These are phyloP conservation scores for Apiospora marii DNA, from an alignment of 2,329 filamentous ascomycete species.

Conservation along the genomic window DNA sequence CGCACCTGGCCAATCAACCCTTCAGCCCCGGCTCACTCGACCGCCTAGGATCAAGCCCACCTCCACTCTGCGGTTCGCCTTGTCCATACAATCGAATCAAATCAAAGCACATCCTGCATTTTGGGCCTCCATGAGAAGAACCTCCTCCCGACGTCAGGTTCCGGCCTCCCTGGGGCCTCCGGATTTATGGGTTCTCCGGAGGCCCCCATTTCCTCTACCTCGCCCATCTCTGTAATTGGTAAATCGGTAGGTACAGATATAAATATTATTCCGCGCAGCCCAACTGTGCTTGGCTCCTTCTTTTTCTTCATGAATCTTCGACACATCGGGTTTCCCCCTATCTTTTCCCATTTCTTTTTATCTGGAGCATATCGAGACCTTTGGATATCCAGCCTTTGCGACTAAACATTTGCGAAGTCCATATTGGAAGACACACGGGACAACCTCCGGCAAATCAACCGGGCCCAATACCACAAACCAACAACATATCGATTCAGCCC, in stretches of 20 bases:
- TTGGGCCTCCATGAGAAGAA: conserved; percentile 1
- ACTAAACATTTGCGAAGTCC: background rate
- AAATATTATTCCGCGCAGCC: background rate
- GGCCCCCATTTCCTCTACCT: background rate
- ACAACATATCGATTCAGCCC: too few relatives aligned
- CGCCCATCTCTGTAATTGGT: background rate
- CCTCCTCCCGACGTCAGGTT: background rate
- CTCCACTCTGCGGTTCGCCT: background rate
- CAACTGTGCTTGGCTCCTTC: background rate
- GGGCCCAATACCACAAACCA: background rate
- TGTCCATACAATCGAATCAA: background rate
- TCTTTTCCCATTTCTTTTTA: too few relatives aligned
- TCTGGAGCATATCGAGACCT: too few relatives aligned
- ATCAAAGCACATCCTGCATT: background rate
- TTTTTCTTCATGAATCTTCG: background rate
- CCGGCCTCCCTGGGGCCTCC: background rate
- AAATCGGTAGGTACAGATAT: background rate
- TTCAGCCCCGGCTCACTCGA: background rate
- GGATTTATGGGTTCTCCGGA: background rate
- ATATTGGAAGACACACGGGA: background rate
- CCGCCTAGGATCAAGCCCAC: conserved; percentile 4
- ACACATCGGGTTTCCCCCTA: background rate
- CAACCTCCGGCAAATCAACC: background rate
- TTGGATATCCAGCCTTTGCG: background rate
- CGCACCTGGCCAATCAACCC: background rate